Evolutionary conservation across 2,329 filamentous ascomycete species (phyloP).

Genomic region (Alternaria conjuncta): DNA sequence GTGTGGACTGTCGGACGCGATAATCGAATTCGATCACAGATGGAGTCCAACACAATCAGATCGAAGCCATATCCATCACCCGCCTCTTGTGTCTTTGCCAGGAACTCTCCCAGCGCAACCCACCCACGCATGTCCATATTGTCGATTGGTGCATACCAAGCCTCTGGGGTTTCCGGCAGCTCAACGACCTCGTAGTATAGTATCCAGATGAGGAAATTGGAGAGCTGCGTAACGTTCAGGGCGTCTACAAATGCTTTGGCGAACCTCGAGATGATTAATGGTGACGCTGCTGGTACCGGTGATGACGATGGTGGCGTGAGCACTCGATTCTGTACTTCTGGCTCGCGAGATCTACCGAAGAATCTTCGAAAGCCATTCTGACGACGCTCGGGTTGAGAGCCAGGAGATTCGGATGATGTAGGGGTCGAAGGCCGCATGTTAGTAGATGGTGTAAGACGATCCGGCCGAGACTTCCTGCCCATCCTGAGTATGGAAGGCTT

Average conservation of each 20-base stretch:
- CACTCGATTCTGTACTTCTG: constrained; percentile 1
- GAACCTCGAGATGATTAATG: constrained; percentile 6
- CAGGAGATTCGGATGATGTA: background rate
- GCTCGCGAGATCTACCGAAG: background rate
- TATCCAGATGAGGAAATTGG: constrained; percentile 32
- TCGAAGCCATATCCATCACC: constrained; percentile 14
- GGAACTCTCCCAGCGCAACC: constrained; percentile 24
- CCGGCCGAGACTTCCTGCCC: background rate
- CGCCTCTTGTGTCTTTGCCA: background rate
- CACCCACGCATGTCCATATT: constrained; percentile 30
- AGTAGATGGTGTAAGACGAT: background rate
- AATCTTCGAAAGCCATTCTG: background rate
- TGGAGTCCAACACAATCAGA: constrained; percentile 23
- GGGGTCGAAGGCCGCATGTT: background rate
- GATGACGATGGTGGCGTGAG: constrained; percentile 3
- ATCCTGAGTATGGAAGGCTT: constrained; percentile 2
- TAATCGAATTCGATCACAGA: constrained; percentile 22
- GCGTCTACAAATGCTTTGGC: constrained; percentile 24
- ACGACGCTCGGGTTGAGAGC: background rate
- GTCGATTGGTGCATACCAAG: constrained; percentile 22
- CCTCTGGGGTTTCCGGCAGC: constrained; percentile 18
- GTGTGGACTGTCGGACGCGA: constrained; percentile 11
- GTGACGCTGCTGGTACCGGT: background rate
- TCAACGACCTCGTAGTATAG: constrained; percentile 32
- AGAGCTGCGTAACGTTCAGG: constrained; percentile 20